Conservation (phyloP, 2,329 filamentous ascomycete species). For the Akanthomyces uredinophilus region DNA sequence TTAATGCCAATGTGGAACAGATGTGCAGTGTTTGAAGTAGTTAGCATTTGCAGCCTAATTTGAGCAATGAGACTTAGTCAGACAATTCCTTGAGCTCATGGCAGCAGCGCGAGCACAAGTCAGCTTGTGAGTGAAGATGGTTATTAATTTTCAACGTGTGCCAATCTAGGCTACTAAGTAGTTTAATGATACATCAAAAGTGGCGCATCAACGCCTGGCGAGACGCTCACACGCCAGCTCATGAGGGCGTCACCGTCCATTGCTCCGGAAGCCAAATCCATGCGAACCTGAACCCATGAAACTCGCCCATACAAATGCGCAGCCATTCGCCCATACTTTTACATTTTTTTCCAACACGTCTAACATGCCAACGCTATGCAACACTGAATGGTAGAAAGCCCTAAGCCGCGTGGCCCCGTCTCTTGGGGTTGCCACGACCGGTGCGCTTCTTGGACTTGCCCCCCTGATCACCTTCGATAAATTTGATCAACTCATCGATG, state of each 20-base stretch:
- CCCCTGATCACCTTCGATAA: slow-evolving; percentile 75
- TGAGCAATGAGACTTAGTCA: background rate
- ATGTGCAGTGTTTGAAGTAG: background rate
- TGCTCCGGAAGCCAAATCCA: slow-evolving; percentile 4
- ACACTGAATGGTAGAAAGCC: slow-evolving; percentile 4
- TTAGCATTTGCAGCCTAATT: background rate
- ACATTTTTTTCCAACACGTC: slow-evolving; percentile 13
- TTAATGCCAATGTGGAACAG: background rate
- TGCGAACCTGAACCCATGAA: slow-evolving; percentile 3
- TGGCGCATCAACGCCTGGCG: slow-evolving; percentile 2
- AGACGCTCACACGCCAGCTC: background rate
- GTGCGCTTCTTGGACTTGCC: slow-evolving; percentile 53
- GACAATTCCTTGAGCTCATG: background rate
- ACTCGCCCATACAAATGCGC: background rate
- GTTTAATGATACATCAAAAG: slow-evolving; percentile 10
- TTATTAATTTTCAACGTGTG: slow-evolving; percentile 11
- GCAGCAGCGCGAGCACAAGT: background rate
- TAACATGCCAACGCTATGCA: slow-evolving; percentile 2
- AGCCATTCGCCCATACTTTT: slow-evolving; percentile 7
- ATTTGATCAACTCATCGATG: slow-evolving; percentile 89
- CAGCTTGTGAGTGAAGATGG: slow-evolving; percentile 19
- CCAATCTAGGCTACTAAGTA: background rate
- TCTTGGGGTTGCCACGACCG: slow-evolving; percentile 51
- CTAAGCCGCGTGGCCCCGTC: slow-evolving; percentile 33
- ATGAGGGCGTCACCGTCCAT: background rate